phyloP scores from a whole-genome alignment of 768 basidiomycete species.

The Lactarius psammicola region DNA sequence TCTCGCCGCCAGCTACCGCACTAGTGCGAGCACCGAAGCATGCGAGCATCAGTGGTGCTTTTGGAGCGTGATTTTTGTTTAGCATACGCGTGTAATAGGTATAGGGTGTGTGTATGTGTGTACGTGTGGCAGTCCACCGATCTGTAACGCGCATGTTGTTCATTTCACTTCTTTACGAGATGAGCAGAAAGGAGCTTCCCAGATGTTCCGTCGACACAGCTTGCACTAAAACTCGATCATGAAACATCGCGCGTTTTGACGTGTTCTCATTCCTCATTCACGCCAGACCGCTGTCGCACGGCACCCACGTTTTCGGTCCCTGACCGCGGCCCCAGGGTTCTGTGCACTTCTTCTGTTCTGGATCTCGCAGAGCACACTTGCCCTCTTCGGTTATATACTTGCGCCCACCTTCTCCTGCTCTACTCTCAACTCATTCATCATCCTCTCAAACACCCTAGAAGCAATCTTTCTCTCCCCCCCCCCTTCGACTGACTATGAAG shows the following conservation, averaged over 20 bases:
- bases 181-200: constrained; percentile 22
- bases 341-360: not conserved
- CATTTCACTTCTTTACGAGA: constrained; percentile 18
- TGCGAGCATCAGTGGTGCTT: constrained; percentile 23
- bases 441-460: not conserved
- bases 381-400: constrained; percentile 20
- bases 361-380: not conserved
- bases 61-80: constrained; percentile 24
- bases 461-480: not conserved
- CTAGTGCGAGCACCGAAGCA: constrained; percentile 15
- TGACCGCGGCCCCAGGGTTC: constrained; percentile 8
- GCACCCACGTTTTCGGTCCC: constrained; percentile 18
- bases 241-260: constrained; percentile 23
- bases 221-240: constrained; percentile 23
- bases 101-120: constrained; percentile 20
- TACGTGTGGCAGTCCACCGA: constrained; percentile 24
- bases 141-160: constrained; percentile 28
- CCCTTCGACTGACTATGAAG: constrained; percentile 2
- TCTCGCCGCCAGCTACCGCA: constrained; percentile 16
- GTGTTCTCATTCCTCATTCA: constrained; percentile 21
- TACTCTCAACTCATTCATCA: not conserved
- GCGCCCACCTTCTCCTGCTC: constrained; percentile 4
- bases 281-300: constrained; percentile 24
- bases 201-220: constrained; percentile 17
- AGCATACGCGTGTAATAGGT: constrained; percentile 20